These are phyloP conservation scores for Daldinia decipiens DNA, from an alignment of 495 filamentous ascomycete genomes.

Conservation along the genomic window DNA sequence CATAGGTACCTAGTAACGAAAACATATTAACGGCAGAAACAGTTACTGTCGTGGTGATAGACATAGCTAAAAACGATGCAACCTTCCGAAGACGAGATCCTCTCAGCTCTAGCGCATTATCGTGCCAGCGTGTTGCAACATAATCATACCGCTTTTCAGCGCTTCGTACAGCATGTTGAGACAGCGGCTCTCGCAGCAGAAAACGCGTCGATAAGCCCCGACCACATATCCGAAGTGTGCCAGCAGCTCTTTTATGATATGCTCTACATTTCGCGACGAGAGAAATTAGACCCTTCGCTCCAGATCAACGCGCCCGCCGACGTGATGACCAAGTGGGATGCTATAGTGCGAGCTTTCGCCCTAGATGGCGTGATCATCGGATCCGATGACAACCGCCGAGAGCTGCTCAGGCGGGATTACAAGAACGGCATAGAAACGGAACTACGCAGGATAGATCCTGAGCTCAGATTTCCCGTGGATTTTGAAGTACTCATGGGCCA, in stretches of 20 bases:
- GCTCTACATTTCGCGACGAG: not conserved
- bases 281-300: constrained; percentile 3
- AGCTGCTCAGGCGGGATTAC: not conserved
- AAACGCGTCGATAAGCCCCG: not conserved
- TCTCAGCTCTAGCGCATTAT: constrained; percentile 16
- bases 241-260: not conserved
- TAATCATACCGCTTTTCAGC: constrained; percentile 1
- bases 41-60: not conserved
- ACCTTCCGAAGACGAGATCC: constrained; percentile 17
- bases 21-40: not conserved
- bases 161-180: constrained; percentile 6
- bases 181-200: not conserved
- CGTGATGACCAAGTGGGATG: constrained; percentile 16
- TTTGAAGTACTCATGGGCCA: constrained; percentile 17
- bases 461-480: not conserved
- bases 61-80: constrained; percentile 3
- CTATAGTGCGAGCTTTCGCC: constrained; percentile 11
- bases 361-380: constrained; percentile 9
- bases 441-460: not conserved
- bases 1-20: no score
- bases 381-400: not conserved
- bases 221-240: not conserved
- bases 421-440: constrained; percentile 6
- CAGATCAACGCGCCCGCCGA: constrained; percentile 14
- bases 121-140: not conserved